Base-by-base conservation (phyloP, 2,329 filamentous ascomycete species). In the Scedosporium aurantiacum region DNA sequence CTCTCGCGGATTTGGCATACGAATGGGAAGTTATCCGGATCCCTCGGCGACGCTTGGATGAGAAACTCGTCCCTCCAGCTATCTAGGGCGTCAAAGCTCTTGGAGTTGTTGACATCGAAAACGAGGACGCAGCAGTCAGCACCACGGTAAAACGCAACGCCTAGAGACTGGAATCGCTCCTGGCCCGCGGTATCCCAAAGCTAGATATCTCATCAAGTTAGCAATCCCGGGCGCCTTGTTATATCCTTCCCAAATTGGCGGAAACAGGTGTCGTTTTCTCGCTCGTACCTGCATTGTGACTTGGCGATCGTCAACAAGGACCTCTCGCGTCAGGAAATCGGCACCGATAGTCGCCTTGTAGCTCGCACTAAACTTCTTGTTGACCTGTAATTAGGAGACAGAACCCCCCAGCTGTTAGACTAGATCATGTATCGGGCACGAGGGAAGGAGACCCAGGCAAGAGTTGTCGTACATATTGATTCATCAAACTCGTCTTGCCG, bases 261-360 rank as follows among this genome's bases (percentile, higher is more conserved):
- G 37, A 14, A 57, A n/a, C 54, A 16, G 54, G 27, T n/a, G 2
- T n/a, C 14, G 21, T 8, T 47, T 47, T n/a, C 18, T 12, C 45
- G 47, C 52, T 61, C 74, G 61, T 81, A 90, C 89, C 88, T 97
- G 94, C 91, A 99, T 97, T 41, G 94, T 99, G 67, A 99, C 94
- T 71, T 97, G 85, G 72, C 93, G 85, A 77, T 97, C 94, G 76
- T 97, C 94, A 61, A 99, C 93, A 66, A 97, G 81, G 47, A 99
- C 94, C 79, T 99, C 94, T 75, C 96, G 95, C 62, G 94, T 99
- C 64, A 99, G 82, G 77, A 99, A 99, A 76, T 99, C 94, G 74
- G 94, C 94, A 67, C 94, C 94, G 74, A 99, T 99, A 55, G 94
- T 99, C 63, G 94, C 94, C 80, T 99, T 99, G 86, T 99, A 99